These are phyloP conservation scores for Trichoderma pleuroti DNA, from an alignment of 2,329 filamentous ascomycete species.

Conservation along the genomic window DNA sequence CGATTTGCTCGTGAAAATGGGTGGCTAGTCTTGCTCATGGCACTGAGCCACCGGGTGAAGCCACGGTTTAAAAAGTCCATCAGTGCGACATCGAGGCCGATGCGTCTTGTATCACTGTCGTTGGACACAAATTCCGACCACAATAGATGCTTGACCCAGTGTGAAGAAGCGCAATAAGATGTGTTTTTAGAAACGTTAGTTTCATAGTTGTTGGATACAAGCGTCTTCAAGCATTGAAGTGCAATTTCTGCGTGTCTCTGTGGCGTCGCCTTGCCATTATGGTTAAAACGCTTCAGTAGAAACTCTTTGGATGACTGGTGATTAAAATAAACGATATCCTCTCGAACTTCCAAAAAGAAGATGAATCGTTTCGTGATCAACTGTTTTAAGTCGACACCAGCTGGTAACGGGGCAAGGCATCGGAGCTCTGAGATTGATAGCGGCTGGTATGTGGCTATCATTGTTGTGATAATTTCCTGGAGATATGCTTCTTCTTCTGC, in stretches of 20 bases:
- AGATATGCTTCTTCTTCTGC: background rate
- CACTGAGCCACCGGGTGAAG: background rate
- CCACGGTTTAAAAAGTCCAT: background rate
- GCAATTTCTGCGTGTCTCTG: background rate
- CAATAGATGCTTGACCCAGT: background rate
- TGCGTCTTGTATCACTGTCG: background rate
- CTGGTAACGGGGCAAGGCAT: background rate
- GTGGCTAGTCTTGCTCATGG: background rate
- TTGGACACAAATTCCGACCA: accelerated
- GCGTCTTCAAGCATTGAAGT: background rate
- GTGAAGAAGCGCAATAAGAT: background rate
- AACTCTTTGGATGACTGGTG: background rate
- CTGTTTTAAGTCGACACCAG: background rate
- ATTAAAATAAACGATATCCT: background rate
- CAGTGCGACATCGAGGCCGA: background rate
- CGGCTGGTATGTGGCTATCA: background rate
- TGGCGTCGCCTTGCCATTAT: background rate
- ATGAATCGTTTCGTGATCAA: background rate
- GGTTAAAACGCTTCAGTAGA: background rate
- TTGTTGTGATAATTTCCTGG: background rate
- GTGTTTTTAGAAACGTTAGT: background rate
- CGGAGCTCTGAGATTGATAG: background rate
- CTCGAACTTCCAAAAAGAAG: background rate
- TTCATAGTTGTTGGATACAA: background rate
- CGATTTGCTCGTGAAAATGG: background rate